These are phyloP conservation scores for Cutaneotrichosporon cavernicola DNA, from an alignment of 1,284 basidiomycete species.

Conservation along the genomic window DNA sequence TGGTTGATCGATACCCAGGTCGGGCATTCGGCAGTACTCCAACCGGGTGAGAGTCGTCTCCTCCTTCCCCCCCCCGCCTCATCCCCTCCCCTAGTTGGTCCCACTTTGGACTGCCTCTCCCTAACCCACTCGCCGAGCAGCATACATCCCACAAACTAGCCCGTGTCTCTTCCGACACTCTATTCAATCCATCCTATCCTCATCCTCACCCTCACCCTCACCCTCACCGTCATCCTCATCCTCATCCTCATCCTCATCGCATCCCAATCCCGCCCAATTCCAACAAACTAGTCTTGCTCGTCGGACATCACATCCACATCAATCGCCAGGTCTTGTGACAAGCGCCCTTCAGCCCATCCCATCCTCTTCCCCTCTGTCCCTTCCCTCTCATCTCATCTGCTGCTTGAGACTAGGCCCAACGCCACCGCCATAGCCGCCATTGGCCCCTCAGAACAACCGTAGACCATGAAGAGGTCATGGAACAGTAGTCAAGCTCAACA, in stretches of 20 bases:
- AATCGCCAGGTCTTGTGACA: background rate
- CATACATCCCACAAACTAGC: background rate
- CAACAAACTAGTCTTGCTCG: background rate
- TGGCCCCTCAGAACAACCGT: background rate
- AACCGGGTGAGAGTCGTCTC: background rate
- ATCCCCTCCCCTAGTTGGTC: too few species aligned
- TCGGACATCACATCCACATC: background rate
- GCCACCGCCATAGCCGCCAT: background rate
- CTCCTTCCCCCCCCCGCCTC: too few species aligned
- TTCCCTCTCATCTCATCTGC: background rate
- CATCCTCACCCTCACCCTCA: too few species aligned
- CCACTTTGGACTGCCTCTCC: background rate
- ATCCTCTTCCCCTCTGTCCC: background rate
- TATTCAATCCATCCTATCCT: background rate
- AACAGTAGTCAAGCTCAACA: slow-evolving; percentile 17
- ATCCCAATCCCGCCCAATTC: background rate
- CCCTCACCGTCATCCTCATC: too few species aligned
- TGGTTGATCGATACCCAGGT: too few species aligned
- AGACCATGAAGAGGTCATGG: slow-evolving; percentile 24
- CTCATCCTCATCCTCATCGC: too few species aligned
- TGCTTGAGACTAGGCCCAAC: background rate
- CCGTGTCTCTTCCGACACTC: background rate
- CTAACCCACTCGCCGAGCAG: background rate
- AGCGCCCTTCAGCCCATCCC: background rate
- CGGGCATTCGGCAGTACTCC: background rate